Evolutionary conservation across 108 stramenopile species (phyloP).

Genomic region (Pseudonitzschia multiseries): DNA sequence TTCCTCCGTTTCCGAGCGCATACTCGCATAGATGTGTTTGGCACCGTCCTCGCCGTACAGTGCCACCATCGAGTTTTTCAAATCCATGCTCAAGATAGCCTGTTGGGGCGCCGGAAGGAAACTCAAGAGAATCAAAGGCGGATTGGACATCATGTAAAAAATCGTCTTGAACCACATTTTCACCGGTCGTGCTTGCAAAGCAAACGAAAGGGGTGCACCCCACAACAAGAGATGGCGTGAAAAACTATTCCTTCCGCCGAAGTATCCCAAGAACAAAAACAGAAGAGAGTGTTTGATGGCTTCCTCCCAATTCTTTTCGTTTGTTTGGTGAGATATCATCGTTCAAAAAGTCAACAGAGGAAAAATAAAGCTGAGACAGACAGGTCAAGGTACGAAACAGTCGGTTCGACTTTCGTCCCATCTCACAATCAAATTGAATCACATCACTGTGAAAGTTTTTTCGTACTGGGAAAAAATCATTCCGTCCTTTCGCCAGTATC

Average conservation of each 20-base stretch:
- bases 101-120: slow-evolving; percentile 85
- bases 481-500: not conserved
- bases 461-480: not conserved
- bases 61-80: slow-evolving; percentile 17
- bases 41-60: slow-evolving; percentile 27
- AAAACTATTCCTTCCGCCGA: slow-evolving; percentile 73
- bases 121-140: slow-evolving; percentile 72
- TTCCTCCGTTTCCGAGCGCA: not conserved
- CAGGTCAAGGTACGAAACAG: not conserved
- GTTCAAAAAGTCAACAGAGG: not conserved
- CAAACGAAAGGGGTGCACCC: slow-evolving; percentile 71
- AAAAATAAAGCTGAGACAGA: not conserved
- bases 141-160: slow-evolving; percentile 67
- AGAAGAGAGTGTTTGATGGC: slow-evolving; percentile 75
- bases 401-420: not conserved
- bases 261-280: slow-evolving; percentile 83
- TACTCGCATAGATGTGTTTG: not conserved
- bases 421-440: not conserved
- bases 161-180: slow-evolving; percentile 73
- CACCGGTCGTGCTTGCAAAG: slow-evolving; percentile 78
- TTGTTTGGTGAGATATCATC: not conserved
- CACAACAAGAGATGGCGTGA: slow-evolving; percentile 59
- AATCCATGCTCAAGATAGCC: slow-evolving; percentile 65
- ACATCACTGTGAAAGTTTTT: not conserved
- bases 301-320: slow-evolving; percentile 63